Base-by-base conservation (phyloP, 2,329 filamentous ascomycete genomes). In the Sclerotinia trifoliorum region DNA sequence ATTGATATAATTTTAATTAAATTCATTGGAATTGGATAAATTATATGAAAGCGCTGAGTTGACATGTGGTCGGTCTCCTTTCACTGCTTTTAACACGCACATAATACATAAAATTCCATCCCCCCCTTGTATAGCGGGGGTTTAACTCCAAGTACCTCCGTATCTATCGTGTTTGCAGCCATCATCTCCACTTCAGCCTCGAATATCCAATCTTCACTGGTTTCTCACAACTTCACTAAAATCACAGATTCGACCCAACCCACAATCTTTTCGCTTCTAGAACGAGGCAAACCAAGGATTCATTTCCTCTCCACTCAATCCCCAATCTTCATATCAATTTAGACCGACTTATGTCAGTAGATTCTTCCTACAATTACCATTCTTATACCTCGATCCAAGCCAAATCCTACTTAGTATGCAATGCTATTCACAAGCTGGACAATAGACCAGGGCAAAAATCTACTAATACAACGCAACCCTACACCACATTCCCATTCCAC, bases 261-360 rank as follows among this genome's bases (percentile, higher is more conserved):
- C 42, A 46, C 32, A 15, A 35, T 21, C 17, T 35, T 49, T 21
- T 61, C 58, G 58, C 58, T 61, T 61, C 58, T 61, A 61, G 58
- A 61, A 61, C 58, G 58, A 48, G n/a, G 29, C n/a, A 58, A 58
- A 26, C 24, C n/a, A 46, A 29, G 39, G 44, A 49, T 61, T 24
- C 0, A 61, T 51, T 21, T 19, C 17, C 6, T 54, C 56, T 24
- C 56, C 39, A 60, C 39, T 60, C 24, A 39, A 44, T 19, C 39
- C 24, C 56, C 39, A 29, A 19, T 46, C 24, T 48, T 8, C 13
- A 17, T 35, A 24, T 57, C 54, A 24, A 6, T 21, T 60, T 60
- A 48, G 57, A 60, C 57, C 57, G 42, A 48, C 57, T 60, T 60
- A 60, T 60, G 57, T 48, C 57, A 48, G 57, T 60, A 5, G 32